Percentiles rank a stretch among this genome's conserved stretches.
Conservation (phyloP, 2,329 filamentous ascomycete species). For the Tolypocladium inflatum region DNA sequence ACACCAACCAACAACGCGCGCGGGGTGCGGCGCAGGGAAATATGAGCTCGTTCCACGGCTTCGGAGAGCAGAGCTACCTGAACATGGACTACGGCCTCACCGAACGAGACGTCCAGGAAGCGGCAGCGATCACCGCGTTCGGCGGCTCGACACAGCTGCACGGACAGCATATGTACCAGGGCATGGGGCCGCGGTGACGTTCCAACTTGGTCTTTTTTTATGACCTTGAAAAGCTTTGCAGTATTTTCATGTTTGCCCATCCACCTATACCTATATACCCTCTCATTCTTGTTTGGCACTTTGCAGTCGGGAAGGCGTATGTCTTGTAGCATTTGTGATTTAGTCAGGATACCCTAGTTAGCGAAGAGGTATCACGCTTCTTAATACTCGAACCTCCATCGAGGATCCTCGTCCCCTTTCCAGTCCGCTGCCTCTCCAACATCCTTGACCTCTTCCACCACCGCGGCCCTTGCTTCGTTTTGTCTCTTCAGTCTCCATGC, state of each 20-base stretch:
- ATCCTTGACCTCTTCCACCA: slow-evolving; percentile 33
- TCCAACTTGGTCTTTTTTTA: background rate
- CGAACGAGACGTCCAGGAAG: slow-evolving; percentile 9
- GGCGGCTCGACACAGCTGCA: slow-evolving; percentile 10
- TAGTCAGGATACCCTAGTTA: background rate
- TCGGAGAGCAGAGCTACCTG: slow-evolving; percentile 12
- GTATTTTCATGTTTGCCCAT: background rate
- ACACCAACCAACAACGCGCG: slow-evolving; percentile 6
- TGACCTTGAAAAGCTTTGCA: background rate
- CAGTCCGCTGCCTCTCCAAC: slow-evolving; percentile 44
- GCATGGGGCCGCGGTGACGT: slow-evolving; percentile 9
- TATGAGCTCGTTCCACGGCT: slow-evolving; percentile 10
- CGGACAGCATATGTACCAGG: slow-evolving; percentile 12
- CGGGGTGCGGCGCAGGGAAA: slow-evolving; percentile 6
- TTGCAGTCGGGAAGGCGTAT: background rate
- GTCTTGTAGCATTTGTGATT: background rate
- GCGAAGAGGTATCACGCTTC: background rate
- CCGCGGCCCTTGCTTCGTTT: slow-evolving; percentile 41
- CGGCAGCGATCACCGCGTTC: slow-evolving; percentile 8
- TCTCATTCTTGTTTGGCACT: too few species aligned
- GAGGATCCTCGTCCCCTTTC: slow-evolving; percentile 51
- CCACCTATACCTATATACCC: background rate
- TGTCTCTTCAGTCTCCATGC: slow-evolving; percentile 46
- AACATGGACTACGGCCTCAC: slow-evolving; percentile 15
- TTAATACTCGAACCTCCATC: slow-evolving; percentile 57